phyloP scores from a whole-genome alignment of 176 grass and related monocot genomes.

The Puya raimondii region DNA sequence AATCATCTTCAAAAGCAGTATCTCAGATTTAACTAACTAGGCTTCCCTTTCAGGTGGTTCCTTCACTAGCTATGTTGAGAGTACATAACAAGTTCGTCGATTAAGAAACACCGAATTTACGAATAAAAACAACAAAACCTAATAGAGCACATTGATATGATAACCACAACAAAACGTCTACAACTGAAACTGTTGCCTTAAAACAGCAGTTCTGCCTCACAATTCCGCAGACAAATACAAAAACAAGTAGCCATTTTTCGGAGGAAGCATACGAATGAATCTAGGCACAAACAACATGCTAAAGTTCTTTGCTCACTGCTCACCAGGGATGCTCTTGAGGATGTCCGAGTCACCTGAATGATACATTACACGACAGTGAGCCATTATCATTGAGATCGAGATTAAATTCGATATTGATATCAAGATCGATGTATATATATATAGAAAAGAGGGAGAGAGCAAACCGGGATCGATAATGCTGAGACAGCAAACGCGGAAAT shows the following conservation, averaged over 20 bases:
- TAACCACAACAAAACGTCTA: not conserved
- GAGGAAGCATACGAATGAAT: not conserved
- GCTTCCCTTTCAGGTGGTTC: too few relatives aligned
- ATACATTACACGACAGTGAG: not conserved
- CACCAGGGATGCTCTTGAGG: conserved; percentile 48
- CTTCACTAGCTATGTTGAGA: too few relatives aligned
- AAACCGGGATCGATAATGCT: conserved; percentile 87
- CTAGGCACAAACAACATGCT: not conserved
- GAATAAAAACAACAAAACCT: not conserved
- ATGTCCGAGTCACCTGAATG: conserved; percentile 90
- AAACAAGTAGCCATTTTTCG: not conserved
- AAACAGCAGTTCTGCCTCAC: not conserved
- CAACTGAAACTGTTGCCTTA: not conserved
- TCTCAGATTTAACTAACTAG: too few relatives aligned
- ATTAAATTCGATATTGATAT: not conserved
- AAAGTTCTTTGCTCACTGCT: conserved; percentile 41
- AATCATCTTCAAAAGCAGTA: too few relatives aligned
- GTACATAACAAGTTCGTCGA: too few relatives aligned
- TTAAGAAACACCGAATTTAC: too few relatives aligned
- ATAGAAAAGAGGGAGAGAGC: not conserved
- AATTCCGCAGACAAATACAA: not conserved
- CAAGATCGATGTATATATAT: not conserved
- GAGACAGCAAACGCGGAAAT: conserved; percentile 87
- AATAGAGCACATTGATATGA: not conserved
- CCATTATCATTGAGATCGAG: not conserved